Evolutionary conservation across 495 filamentous ascomycete genomes (phyloP).

Genomic region (Xanthoparmelia taractica): DNA sequence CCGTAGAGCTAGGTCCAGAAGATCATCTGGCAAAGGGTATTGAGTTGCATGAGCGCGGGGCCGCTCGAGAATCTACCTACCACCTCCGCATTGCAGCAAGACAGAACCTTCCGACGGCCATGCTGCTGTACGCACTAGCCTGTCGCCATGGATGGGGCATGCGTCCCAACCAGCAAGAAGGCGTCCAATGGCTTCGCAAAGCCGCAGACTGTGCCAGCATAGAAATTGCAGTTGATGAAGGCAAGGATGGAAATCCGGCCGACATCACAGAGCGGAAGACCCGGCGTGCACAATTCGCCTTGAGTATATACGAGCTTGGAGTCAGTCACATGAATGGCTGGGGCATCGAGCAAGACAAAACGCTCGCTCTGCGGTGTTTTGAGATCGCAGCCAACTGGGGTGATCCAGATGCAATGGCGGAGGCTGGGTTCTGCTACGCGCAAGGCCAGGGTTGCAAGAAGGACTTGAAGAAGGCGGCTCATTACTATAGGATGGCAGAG

Average conservation of each 20-base stretch:
- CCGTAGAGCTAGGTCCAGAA: slow-evolving; percentile 61
- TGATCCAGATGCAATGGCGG: slow-evolving; percentile 86
- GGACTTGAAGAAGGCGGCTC: slow-evolving; percentile 88
- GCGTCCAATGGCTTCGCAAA: slow-evolving; percentile 80
- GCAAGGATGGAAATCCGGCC: slow-evolving; percentile 47
- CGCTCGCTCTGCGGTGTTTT: slow-evolving; percentile 81
- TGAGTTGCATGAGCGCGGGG: slow-evolving; percentile 76
- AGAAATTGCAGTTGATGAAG: slow-evolving; percentile 76
- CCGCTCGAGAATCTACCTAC: slow-evolving; percentile 85
- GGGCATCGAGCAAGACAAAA: slow-evolving; percentile 90
- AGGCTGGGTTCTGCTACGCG: slow-evolving; percentile 82
- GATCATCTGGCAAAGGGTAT: slow-evolving; percentile 86
- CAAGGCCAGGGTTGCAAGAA: slow-evolving; percentile 86
- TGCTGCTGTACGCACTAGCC: slow-evolving; percentile 91
- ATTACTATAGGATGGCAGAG: slow-evolving; percentile 83
- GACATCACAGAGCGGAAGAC: slow-evolving; percentile 65
- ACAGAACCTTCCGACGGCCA: slow-evolving; percentile 77
- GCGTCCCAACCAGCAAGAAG: slow-evolving; percentile 81
- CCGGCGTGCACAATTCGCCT: slow-evolving; percentile 81
- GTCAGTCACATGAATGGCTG: slow-evolving; percentile 98
- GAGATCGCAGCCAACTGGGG: slow-evolving; percentile 96
- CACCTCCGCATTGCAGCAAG: slow-evolving; percentile 86
- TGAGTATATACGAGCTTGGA: slow-evolving; percentile 91
- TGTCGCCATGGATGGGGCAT: slow-evolving; percentile 99
- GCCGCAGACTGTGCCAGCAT: slow-evolving; percentile 77